Percentiles rank a stretch among this genome's conserved stretches.
Conservation (phyloP, 495 filamentous ascomycete species). For the Poronia punctata region DNA sequence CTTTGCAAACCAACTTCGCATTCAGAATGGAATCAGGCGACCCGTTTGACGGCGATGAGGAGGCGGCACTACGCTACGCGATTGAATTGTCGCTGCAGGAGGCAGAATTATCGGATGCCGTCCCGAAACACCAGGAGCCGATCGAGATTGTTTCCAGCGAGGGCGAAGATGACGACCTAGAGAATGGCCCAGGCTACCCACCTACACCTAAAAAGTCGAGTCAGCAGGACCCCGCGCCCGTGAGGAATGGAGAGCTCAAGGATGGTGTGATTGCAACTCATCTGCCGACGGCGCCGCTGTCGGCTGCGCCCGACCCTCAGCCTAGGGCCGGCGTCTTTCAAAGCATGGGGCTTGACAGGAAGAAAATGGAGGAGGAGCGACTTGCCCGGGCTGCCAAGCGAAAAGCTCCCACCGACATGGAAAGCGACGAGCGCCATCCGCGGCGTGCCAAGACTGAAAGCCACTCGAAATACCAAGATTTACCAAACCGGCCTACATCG, state of each 20-base stretch:
- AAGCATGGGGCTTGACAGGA: constrained; percentile 58
- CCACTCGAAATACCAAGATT: too few relatives aligned
- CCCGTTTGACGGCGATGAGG: constrained; percentile 30
- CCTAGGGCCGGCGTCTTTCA: constrained; percentile 2
- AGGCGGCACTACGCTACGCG: constrained; percentile 38
- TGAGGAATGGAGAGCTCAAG: not conserved
- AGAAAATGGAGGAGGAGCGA: constrained; percentile 81
- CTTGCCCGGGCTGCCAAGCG: constrained; percentile 60
- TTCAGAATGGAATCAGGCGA: too few relatives aligned
- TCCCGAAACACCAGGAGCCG: constrained; percentile 6
- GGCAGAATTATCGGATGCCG: not conserved
- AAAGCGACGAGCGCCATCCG: constrained; percentile 3
- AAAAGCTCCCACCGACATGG: constrained; percentile 37
- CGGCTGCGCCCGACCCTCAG: not conserved
- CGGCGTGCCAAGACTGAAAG: constrained; percentile 22
- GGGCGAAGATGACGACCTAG: constrained; percentile 14
- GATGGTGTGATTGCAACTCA: too few relatives aligned
- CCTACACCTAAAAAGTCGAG: constrained; percentile 5
- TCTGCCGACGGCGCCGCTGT: not conserved
- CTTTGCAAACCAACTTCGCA: too few relatives aligned
- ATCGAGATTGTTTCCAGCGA: constrained; percentile 19
- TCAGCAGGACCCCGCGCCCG: constrained; percentile 9
- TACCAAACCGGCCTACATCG: too few relatives aligned
- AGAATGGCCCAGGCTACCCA: constrained; percentile 11
- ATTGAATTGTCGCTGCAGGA: constrained; percentile 39